phyloP scores from a whole-genome alignment of 306 rosid genomes.

The Bauhinia variegata region DNA sequence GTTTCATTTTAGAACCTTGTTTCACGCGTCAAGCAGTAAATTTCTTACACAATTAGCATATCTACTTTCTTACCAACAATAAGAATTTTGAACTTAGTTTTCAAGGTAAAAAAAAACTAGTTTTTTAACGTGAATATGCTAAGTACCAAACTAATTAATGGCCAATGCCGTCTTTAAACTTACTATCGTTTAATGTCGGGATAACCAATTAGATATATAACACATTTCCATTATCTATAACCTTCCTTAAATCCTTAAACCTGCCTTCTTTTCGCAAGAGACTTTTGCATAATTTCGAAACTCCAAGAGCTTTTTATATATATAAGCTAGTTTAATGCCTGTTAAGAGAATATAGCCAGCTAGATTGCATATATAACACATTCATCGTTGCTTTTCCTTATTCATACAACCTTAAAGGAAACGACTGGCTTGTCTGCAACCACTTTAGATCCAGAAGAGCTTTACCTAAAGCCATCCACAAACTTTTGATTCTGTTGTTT shows the following conservation, averaged over 20 bases:
- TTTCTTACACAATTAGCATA: not conserved
- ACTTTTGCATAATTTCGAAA: no score
- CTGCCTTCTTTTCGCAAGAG: no score
- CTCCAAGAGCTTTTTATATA: no score
- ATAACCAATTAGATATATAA: not conserved
- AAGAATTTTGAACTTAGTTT: no score
- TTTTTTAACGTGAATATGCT: no score
- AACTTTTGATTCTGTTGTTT: conserved; percentile 26
- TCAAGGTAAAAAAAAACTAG: no score
- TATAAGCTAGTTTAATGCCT: conserved; percentile 5
- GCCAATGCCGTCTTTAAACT: no score
- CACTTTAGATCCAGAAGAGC: conserved; percentile 13
- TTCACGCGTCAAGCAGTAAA: conserved; percentile 7
- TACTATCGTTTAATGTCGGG: not conserved
- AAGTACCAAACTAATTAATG: no score
- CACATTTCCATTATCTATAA: no score
- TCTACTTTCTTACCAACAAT: no score
- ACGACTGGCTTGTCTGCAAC: conserved; percentile 30
- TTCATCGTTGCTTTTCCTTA: conserved; percentile 22
- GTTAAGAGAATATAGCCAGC: not conserved
- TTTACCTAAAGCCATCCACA: not conserved
- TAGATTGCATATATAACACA: conserved; percentile 3
- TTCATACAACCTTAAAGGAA: conserved; percentile 37
- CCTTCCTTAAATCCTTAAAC: no score
- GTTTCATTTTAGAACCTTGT: conserved; percentile 14